Base-by-base conservation (phyloP, 805 yeast genomes). In the Osmozyma mogii region DNA sequence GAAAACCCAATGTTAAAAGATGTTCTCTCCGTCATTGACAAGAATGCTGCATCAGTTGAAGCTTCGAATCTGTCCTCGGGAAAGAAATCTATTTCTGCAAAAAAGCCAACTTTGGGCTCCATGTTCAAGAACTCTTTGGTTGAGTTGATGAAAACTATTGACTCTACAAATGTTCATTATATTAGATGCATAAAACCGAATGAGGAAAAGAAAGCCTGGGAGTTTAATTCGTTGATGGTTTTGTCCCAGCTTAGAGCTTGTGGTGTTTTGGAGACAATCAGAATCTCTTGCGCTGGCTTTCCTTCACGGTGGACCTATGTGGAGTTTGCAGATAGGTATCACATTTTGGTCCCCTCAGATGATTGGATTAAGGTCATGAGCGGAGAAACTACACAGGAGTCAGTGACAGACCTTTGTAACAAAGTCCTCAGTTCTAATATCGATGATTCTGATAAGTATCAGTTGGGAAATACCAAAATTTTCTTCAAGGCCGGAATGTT, bases 181-280 rank as follows among this genome's bases (percentile, higher is more conserved):
- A 89, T 89, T 52, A 80, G 98, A 53, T 89, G 98, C 68, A 89
- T 92, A 52, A 89, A 89, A 57, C 97, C 98, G 5, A 89, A 89
- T 54, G 96, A 87, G 48, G 78, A 77, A 40, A 89, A 92, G 57
- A 79, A 75, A 37, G 95, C 97, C 2, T 89, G 98, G 97, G 81
- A 78, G 53, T 89, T 89, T 57, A 95, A 87, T 49, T 85, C 94
- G 10, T 70, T 87, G 24, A 88, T 89, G 96, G 97, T 89, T 9
- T 68, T 92, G 37, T 80, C 94, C 5, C 98, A 89, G 58, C 69
- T 89, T 39, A 75, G 98, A 53, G 98, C 98, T 5, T 89, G 98
- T 68, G 98, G 98, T 80, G 97, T 89, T 27, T 67, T 89, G 44
- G 98, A 92, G 54, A 92, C 98, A 2, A 89, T 89, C 50, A 69